Evolutionary conservation across 2,329 filamentous ascomycete species (phyloP).

Genomic region (Pseudogymnoascus destructans): DNA sequence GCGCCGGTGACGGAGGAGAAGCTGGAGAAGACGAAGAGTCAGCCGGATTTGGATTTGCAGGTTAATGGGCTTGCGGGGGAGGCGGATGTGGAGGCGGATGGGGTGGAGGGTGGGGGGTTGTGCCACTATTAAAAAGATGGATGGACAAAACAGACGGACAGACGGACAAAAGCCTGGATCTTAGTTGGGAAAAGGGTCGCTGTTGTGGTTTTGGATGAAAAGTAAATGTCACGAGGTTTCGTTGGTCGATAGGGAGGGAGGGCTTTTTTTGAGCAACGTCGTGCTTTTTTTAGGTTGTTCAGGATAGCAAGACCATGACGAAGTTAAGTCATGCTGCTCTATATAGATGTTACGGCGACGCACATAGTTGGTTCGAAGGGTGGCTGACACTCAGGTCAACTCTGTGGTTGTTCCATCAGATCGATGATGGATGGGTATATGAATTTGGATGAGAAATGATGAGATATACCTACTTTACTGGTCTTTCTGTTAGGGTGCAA

Average conservation of each 20-base stretch:
- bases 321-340: not conserved
- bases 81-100: slow-evolving; percentile 74
- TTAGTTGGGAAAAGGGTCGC: not conserved
- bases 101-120: slow-evolving; percentile 47
- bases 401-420: slow-evolving; percentile 4
- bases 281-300: not conserved
- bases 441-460: not conserved
- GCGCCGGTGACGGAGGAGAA: slow-evolving; percentile 30
- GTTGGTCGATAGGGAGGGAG: not conserved
- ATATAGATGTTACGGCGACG: slow-evolving; percentile 4
- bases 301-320: not conserved
- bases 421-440: not conserved
- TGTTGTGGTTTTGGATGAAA: not conserved
- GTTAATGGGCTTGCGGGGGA: slow-evolving; percentile 68
- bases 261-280: not conserved
- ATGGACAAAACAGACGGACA: not conserved
- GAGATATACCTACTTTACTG: not conserved
- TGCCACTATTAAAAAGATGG: slow-evolving; percentile 23
- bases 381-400: not conserved
- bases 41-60: slow-evolving; percentile 29
- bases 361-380: slow-evolving; percentile 1
- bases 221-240: not conserved
- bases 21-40: slow-evolving; percentile 38
- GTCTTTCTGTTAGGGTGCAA: too few species aligned
- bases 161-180: not conserved